Conservation (phyloP, 73 alveolate genomes). For the Paramecium tetraurelia region DNA sequence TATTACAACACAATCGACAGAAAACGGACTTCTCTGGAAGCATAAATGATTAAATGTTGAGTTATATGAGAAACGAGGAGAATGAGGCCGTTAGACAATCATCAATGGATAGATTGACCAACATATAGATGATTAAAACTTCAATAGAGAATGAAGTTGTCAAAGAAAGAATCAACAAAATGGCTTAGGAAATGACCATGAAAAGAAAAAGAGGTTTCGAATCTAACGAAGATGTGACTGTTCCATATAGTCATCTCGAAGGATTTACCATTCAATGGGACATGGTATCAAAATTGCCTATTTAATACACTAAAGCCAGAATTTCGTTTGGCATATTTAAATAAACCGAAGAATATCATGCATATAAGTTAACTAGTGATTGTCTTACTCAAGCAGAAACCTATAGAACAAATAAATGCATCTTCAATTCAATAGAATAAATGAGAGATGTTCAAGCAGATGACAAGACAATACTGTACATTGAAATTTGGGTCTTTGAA, state of each 20-base stretch:
- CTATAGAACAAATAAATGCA: conserved; percentile 1
- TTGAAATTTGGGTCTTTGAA: conserved; percentile 30
- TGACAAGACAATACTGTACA: background rate
- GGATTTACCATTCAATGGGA: background rate
- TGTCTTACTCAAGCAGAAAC: background rate
- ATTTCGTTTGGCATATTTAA: background rate
- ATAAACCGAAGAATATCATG: conserved; percentile 11
- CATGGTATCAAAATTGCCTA: background rate
- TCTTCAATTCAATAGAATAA: background rate
- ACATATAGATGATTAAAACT: background rate
- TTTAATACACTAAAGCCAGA: background rate
- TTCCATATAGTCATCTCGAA: background rate
- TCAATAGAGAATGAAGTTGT: background rate
- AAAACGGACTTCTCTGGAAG: conserved; percentile 29
- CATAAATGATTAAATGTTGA: background rate
- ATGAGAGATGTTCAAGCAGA: conserved; percentile 26
- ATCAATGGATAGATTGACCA: background rate
- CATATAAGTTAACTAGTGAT: background rate
- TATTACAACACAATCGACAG: background rate
- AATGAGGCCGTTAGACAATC: background rate
- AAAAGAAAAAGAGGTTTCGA: background rate
- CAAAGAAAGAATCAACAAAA: background rate
- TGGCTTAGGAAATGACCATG: background rate
- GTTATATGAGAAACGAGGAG: conserved; percentile 29
- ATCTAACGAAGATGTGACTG: background rate